phyloP scores from a whole-genome alignment of 352 stramenopile genomes.

The Globisporangium lucens region DNA sequence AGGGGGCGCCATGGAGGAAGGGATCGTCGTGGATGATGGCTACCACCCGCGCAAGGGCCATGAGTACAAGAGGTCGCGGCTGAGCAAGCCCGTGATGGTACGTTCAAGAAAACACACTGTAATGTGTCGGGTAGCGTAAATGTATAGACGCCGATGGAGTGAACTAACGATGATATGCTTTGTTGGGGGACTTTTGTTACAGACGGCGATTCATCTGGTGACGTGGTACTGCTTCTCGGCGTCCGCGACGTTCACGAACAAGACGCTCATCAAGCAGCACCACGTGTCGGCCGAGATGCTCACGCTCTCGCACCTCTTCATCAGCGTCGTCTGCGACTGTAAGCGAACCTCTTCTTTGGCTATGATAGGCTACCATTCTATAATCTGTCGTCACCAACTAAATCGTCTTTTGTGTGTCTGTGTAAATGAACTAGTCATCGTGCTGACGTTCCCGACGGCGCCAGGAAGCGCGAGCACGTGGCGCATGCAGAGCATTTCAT shows the following conservation, averaged over 20 bases:
- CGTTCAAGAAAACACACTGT: neutral
- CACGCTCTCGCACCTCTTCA: slow-evolving; percentile 80
- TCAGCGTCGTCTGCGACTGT: slow-evolving; percentile 80
- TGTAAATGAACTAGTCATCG: slow-evolving; percentile 38
- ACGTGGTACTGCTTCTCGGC: slow-evolving; percentile 86
- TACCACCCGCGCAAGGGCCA: slow-evolving; percentile 20
- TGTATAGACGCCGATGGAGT: neutral
- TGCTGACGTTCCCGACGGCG: slow-evolving; percentile 64
- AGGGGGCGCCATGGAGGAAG: neutral
- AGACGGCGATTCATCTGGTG: slow-evolving; percentile 44
- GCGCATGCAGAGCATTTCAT: slow-evolving; percentile 59
- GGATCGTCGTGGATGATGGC: slow-evolving; percentile 1
- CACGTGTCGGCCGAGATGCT: slow-evolving; percentile 83
- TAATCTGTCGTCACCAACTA: neutral
- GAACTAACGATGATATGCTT: neutral
- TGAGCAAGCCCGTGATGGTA: slow-evolving; percentile 19
- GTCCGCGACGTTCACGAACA: slow-evolving; percentile 81
- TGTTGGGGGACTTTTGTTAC: neutral
- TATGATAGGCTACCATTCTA: neutral
- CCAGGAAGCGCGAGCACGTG: slow-evolving; percentile 39
- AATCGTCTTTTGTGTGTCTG: slow-evolving; percentile 4
- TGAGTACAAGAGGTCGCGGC: slow-evolving; percentile 5
- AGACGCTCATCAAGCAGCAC: slow-evolving; percentile 85
- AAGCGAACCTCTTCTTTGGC: slow-evolving; percentile 12
- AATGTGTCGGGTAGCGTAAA: neutral